Conservation (phyloP, 73 alveolate species). For the Tetrahymena borealis region DNA sequence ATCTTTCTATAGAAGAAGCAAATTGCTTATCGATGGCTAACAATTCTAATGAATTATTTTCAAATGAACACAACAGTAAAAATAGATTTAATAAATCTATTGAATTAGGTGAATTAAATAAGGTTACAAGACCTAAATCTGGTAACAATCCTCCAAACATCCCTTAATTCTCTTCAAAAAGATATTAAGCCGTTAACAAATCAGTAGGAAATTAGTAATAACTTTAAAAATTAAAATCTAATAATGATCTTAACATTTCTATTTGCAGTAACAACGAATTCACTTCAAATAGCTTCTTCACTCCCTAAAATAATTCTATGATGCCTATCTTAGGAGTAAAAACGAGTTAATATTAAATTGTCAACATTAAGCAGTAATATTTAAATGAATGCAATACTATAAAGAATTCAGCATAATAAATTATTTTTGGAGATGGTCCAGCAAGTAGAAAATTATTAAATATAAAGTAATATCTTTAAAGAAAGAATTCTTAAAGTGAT, state of each 20-base stretch:
- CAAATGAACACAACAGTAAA: too few species aligned
- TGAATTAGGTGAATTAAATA: not conserved
- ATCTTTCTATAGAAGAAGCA: too few species aligned
- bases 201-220: not conserved
- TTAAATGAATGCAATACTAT: not conserved
- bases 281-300: not conserved
- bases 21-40: too few species aligned
- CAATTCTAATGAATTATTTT: too few species aligned
- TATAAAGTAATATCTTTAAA: not conserved
- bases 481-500: not conserved
- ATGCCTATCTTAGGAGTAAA: not conserved
- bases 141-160: not conserved
- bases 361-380: not conserved
- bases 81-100: not conserved
- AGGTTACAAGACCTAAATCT: not conserved
- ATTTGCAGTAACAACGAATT: not conserved
- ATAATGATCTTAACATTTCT: not conserved
- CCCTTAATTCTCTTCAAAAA: not conserved
- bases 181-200: not conserved
- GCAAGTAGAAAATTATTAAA: not conserved
- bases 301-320: not conserved
- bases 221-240: not conserved
- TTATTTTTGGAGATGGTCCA: not conserved
- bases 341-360: not conserved
- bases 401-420: not conserved